Conservation (phyloP, 176 grass and related monocot species). For the Cenchrus americanus region DNA sequence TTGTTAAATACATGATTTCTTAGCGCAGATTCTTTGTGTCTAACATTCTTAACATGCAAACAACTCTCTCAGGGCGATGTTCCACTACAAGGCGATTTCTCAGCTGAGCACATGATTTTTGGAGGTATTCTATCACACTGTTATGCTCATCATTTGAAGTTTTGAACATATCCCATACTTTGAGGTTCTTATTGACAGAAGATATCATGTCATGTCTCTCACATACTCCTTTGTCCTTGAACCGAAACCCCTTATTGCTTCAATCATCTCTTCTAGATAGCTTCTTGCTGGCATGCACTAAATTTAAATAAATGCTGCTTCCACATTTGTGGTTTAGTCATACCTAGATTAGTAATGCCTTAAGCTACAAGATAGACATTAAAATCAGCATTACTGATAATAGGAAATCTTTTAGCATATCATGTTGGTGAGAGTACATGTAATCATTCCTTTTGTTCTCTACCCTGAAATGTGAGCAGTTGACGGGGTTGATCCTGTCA, state of each 20-base stretch:
- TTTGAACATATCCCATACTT: neutral
- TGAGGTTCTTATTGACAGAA: slow-evolving; percentile 19
- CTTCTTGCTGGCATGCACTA: neutral
- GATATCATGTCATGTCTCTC: neutral
- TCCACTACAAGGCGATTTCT: slow-evolving; percentile 99
- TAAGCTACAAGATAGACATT: slow-evolving; percentile 11
- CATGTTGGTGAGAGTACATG: slow-evolving; percentile 29
- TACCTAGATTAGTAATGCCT: neutral
- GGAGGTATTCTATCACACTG: slow-evolving; percentile 66
- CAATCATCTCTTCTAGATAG: neutral
- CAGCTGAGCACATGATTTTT: slow-evolving; percentile 98
- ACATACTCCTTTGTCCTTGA: slow-evolving; percentile 4
- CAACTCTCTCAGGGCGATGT: slow-evolving; percentile 76
- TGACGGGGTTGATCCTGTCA: slow-evolving; percentile 88
- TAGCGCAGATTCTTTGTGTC: slow-evolving; percentile 27
- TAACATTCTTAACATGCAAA: neutral
- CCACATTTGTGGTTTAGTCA: neutral
- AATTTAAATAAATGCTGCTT: slow-evolving; percentile 15
- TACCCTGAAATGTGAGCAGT: slow-evolving; percentile 68
- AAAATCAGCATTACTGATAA: neutral
- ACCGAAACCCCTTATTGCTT: slow-evolving; percentile 1
- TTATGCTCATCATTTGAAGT: neutral
- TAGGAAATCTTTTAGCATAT: neutral
- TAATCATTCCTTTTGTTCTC: slow-evolving; percentile 27
- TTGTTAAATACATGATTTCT: neutral